phyloP scores from a whole-genome alignment of 495 filamentous ascomycete species.

The Hyaloscypha variabilis region DNA sequence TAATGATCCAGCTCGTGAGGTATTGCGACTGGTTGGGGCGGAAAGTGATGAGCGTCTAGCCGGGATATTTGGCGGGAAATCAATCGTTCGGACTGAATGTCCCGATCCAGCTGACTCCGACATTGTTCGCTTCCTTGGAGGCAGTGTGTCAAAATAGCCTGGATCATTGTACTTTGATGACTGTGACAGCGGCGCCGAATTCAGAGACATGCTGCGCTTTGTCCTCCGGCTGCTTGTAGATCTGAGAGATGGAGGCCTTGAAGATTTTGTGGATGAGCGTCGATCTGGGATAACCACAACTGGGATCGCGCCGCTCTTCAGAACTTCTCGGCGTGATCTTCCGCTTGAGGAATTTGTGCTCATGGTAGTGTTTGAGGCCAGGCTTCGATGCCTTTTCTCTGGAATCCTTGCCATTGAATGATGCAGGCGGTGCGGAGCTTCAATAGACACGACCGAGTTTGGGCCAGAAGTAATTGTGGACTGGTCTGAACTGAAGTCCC shows the following conservation, averaged over 20 bases:
- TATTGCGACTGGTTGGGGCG: constrained; percentile 69
- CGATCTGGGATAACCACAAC: constrained; percentile 75
- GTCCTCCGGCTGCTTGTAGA: constrained; percentile 55
- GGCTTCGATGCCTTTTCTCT: constrained; percentile 50
- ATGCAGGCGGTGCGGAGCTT: constrained; percentile 48
- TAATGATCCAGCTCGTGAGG: constrained; percentile 61
- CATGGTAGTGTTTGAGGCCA: constrained; percentile 59
- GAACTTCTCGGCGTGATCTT: constrained; percentile 56
- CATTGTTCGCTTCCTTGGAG: constrained; percentile 21
- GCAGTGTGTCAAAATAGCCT: constrained; percentile 23
- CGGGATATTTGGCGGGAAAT: constrained; percentile 63
- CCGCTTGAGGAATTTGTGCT: constrained; percentile 55
- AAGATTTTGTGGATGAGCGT: constrained; percentile 62
- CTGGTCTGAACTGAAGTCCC: constrained; percentile 57
- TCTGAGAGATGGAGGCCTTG: constrained; percentile 48
- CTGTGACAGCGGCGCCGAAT: constrained; percentile 49
- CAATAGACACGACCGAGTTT: constrained; percentile 44
- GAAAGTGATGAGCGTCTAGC: constrained; percentile 67
- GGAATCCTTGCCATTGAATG: constrained; percentile 51
- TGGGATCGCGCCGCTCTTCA: constrained; percentile 59
- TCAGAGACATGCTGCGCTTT: constrained; percentile 47
- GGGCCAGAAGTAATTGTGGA: constrained; percentile 53
- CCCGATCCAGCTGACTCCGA: constrained; percentile 30
- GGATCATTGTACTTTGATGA: constrained; percentile 45
- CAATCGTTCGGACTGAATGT: constrained; percentile 46